These are phyloP conservation scores for Alternaria rosae DNA, from an alignment of 2,329 filamentous ascomycete species.

Conservation along the genomic window DNA sequence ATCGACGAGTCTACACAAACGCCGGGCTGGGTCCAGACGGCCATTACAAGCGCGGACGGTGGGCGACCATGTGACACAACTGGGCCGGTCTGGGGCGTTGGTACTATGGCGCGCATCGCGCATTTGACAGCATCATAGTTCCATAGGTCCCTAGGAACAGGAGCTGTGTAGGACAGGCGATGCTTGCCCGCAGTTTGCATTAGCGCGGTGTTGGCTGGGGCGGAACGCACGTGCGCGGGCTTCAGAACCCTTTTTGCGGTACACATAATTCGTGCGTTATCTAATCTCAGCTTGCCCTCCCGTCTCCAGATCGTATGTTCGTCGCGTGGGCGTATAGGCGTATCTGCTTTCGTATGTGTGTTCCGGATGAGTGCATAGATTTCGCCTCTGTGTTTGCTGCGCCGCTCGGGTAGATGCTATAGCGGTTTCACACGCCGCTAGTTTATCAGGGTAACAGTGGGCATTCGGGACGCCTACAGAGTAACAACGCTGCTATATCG, in stretches of 20 bases:
- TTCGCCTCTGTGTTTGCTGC: conserved; percentile 2
- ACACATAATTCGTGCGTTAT: conserved; percentile 20
- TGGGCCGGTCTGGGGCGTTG: conserved; percentile 1
- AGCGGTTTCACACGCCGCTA: conserved; percentile 7
- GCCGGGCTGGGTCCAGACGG: not conserved
- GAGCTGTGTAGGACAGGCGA: conserved; percentile 5
- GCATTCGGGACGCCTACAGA: not conserved
- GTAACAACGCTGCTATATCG: not conserved
- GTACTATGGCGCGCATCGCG: conserved; percentile 7
- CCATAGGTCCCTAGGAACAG: not conserved
- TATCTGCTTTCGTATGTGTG: conserved; percentile 1
- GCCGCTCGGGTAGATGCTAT: conserved; percentile 2
- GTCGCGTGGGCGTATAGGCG: not conserved
- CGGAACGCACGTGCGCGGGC: conserved; percentile 13
- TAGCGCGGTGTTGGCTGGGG: conserved; percentile 11
- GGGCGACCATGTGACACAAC: conserved; percentile 1
- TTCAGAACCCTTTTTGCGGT: conserved; percentile 1
- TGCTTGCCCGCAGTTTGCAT: conserved; percentile 17
- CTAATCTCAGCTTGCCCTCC: conserved; percentile 5
- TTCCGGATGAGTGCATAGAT: not conserved
- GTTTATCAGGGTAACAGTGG: conserved; percentile 1
- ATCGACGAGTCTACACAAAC: not conserved
- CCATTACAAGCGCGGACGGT: conserved; percentile 1
- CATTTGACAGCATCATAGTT: conserved; percentile 9
- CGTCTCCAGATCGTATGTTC: conserved; percentile 1